Base-by-base conservation (phyloP, 1,284 basidiomycete species). In the Leccinum subrobustum region DNA sequence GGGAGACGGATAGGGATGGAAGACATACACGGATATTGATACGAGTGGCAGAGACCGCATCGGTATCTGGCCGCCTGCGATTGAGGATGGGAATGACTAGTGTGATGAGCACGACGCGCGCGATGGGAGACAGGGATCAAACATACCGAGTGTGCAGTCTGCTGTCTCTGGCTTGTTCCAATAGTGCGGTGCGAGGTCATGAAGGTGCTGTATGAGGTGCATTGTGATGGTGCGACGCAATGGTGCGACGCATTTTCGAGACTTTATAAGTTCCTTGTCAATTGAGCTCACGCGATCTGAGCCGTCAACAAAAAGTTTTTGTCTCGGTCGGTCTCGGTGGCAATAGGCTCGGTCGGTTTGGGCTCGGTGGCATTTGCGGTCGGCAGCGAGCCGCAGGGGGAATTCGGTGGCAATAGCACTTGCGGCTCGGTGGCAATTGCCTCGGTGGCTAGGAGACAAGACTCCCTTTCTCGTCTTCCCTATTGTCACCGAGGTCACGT, bases 131-230 rank as follows among this genome's bases (percentile, higher is more conserved):
- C 42, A 1, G 1, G 0, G 42, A 44, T 18, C 18, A 1, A 27
- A 35, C 86, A 60, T 67, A 89, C 90, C 80, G 64, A 91, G 80
- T 52, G 89, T 87, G 75, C 87, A 90, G 73, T 91, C 87, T 20
- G 90, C 81, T 1, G 86, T 88, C 67, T 89, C 85, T 63, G 83
- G 80, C 66, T 83, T 86, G 68, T 86, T 81, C 87, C 88, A 91
- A 74, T 86, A 88, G 57, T 80, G 53, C 0, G 53, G 23, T 5
- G 53, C 53, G 7, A 54, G 53, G 7, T n/a, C 31, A 4, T 25
- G 35, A 7, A 54, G 53, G 2, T 39, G 76, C 33, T 83, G 76
- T 4, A 60, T 60, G 39, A 59, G 14, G 20, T 54, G 33, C 35
- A 37, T 37, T 37, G 35, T 37, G 25, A n/a, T 39, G 16, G 37